Base-by-base conservation (phyloP, 2,329 filamentous ascomycete genomes). In the Talaromyces sp. region DNA sequence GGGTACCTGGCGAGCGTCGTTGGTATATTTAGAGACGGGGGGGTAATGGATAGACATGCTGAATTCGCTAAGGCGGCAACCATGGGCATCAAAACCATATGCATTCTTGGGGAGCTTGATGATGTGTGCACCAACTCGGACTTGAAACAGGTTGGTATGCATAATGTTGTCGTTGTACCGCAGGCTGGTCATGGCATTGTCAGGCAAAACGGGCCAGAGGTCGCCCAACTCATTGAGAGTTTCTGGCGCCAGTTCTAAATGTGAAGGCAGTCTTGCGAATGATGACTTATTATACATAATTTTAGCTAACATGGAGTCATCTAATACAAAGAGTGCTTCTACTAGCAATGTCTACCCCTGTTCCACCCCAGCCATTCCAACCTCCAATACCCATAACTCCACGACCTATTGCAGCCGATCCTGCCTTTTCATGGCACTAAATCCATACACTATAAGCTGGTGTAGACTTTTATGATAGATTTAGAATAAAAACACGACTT, bases 1-100 rank as follows among this genome's bases (percentile, higher is more conserved):
- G 81, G 81, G 0, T 80, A 83, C 62, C 21, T 63, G 3, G 76
- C 76, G 0, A 79, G 76, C 35, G 77, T 84, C 0, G 72, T 81
- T 19, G 77, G 69, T 0, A 73, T 82, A 0, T 71, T 82, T 6
- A 72, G 80, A 48, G 77, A 84, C 53, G 81, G 76, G 0, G 76
- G 75, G 0, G 72, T 78, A 11, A 27, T 70, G n/a, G 79, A 79
- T 66, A 64, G 67, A 19, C 70, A 78, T 56, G 68, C 61, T 11
- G 61, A 62, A 10, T 79, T 76, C 64, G 51, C 38, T 0, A 43
- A 65, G 54, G 72, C 71, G 29, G 70, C 62, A 1, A 54, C 43
- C 14, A 68, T 58, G 26, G 67, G 66, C 1, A 65, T 75, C 8
- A 65, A 63, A 8, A 57, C 62, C 8, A 31, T 76, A 7, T 69